phyloP scores from a whole-genome alignment of 2,329 filamentous ascomycete genomes.

The Ceratocystis lukuohia region DNA sequence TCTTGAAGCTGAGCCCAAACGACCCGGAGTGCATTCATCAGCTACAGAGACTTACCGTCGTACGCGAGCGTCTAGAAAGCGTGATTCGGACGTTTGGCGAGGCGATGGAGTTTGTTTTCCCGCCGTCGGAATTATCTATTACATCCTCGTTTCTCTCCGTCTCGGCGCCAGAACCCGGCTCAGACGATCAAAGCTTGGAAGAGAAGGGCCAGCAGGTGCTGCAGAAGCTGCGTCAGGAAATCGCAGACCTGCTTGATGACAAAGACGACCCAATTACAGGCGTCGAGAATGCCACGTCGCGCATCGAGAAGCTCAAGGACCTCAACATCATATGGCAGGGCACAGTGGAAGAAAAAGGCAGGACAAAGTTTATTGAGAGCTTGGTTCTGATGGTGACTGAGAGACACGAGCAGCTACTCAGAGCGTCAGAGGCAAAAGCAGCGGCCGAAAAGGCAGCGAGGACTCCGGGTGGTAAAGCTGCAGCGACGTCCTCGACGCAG shows the following conservation, averaged over 20 bases:
- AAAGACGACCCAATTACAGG: slow-evolving; percentile 48
- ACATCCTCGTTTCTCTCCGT: slow-evolving; percentile 80
- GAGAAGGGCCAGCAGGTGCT: slow-evolving; percentile 79
- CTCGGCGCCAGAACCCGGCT: slow-evolving; percentile 65
- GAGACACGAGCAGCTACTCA: slow-evolving; percentile 39
- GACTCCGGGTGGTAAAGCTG: slow-evolving; percentile 21
- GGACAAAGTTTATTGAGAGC: slow-evolving; percentile 66
- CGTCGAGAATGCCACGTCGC: slow-evolving; percentile 56
- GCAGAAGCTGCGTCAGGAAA: slow-evolving; percentile 55
- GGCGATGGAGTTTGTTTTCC: slow-evolving; percentile 89
- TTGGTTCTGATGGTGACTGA: slow-evolving; percentile 77
- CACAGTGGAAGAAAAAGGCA: slow-evolving; percentile 85
- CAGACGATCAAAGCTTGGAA: slow-evolving; percentile 53
- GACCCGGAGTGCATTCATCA: slow-evolving; percentile 61
- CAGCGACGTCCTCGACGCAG: slow-evolving; percentile 24
- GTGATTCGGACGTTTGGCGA: slow-evolving; percentile 88
- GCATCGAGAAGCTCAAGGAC: slow-evolving; percentile 65
- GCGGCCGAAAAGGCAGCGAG: slow-evolving; percentile 28
- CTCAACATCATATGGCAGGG: slow-evolving; percentile 79
- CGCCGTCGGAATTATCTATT: slow-evolving; percentile 73
- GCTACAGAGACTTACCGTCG: slow-evolving; percentile 67
- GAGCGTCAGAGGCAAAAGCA: slow-evolving; percentile 36
- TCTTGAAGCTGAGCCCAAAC: slow-evolving; percentile 11
- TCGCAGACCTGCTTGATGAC: slow-evolving; percentile 49
- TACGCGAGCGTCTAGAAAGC: slow-evolving; percentile 70